Conservation (phyloP, 148 eudicot species). For the Fagopyrum tataricum region DNA sequence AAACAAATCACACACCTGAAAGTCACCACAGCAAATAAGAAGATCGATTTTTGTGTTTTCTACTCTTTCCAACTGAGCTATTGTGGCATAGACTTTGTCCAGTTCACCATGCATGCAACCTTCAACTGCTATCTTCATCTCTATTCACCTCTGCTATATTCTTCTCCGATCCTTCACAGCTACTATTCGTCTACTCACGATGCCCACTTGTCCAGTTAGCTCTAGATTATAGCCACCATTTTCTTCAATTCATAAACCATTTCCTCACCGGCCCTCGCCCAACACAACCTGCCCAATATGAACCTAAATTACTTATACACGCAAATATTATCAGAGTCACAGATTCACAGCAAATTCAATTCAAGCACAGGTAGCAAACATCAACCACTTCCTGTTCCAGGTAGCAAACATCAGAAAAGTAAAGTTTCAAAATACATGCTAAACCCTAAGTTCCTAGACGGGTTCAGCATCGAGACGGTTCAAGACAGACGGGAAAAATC, state of each 20-base stretch:
- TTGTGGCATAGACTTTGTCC: conserved; percentile 79
- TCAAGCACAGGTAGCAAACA: no score
- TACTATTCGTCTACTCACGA: neutral
- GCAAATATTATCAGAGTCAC: no score
- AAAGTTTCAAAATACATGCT: no score
- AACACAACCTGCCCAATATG: neutral
- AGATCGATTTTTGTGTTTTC: conserved; percentile 81
- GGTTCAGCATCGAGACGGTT: no score
- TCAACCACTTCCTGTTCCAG: no score
- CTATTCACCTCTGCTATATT: neutral
- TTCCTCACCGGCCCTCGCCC: conserved; percentile 5
- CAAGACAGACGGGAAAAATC: no score
- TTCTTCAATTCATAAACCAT: neutral
- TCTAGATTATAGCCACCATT: neutral
- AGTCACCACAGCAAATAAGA: conserved; percentile 93
- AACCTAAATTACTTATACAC: neutral
- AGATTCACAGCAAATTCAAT: no score
- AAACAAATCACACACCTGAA: conserved; percentile 48
- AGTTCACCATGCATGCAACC: conserved; percentile 99
- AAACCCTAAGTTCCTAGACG: no score
- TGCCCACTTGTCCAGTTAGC: neutral
- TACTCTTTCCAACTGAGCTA: conserved; percentile 60
- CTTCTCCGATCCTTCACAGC: neutral
- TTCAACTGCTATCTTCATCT: conserved; percentile 91
- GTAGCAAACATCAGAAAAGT: no score